Conservation (phyloP, 768 basidiomycete genomes). For the Podaxis pistillaris region DNA sequence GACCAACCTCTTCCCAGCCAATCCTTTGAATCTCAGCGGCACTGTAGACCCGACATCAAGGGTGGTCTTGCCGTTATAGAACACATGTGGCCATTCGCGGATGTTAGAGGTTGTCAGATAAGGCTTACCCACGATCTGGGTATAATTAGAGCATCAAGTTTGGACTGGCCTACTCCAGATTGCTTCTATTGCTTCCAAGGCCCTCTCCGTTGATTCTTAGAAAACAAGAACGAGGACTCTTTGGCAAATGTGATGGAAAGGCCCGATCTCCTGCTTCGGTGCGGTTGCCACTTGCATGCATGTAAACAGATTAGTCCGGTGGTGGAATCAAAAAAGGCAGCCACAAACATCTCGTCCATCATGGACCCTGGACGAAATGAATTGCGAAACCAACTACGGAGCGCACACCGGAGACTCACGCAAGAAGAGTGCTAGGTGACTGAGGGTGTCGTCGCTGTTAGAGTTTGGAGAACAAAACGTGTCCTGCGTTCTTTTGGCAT, state of each 20-base stretch:
- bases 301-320: neutral
- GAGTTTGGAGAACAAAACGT: neutral
- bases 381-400: neutral
- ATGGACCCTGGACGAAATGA: neutral
- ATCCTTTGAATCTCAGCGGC: neutral
- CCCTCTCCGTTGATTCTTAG: neutral
- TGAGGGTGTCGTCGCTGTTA: neutral
- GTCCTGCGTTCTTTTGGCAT: neutral
- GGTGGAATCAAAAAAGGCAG: neutral
- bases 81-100: constrained; percentile 1
- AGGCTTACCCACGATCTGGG: neutral
- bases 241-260: neutral
- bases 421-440: constrained; percentile 5
- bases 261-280: neutral
- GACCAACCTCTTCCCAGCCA: neutral
- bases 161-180: neutral
- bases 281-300: constrained; percentile 1
- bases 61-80: constrained; percentile 6
- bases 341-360: neutral
- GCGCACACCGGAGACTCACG: neutral
- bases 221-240: neutral
- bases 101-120: neutral
- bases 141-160: constrained; percentile 3
- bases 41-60: constrained; percentile 1
- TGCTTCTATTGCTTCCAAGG: constrained; percentile 10